Evolutionary conservation across 345 rosid species (phyloP).

Genomic region (Excoecaria agallocha): DNA sequence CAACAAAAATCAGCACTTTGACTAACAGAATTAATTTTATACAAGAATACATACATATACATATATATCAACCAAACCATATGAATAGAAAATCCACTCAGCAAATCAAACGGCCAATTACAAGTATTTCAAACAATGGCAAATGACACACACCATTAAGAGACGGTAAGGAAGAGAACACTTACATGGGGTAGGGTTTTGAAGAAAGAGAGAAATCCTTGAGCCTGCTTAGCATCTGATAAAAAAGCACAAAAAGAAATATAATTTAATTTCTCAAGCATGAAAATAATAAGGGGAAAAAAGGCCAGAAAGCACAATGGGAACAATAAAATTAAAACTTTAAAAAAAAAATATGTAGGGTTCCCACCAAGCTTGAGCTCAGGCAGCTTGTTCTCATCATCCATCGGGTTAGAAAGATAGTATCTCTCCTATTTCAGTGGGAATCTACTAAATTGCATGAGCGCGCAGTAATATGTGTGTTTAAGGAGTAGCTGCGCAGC

Average conservation of each 20-base stretch:
- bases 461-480: background rate
- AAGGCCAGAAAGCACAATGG: background rate
- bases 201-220: constrained; percentile 95
- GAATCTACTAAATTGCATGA: background rate
- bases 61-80: no score
- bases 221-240: constrained; percentile 89
- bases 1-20: background rate
- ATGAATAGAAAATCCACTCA: background rate
- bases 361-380: constrained; percentile 83
- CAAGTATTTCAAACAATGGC: background rate
- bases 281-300: constrained; percentile 1
- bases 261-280: constrained; percentile 19
- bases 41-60: background rate
- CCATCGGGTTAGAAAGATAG: constrained; percentile 40
- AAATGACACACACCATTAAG: background rate
- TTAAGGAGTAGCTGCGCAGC: background rate
- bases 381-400: constrained; percentile 65
- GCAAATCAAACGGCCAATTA: background rate
- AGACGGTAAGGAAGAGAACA: constrained; percentile 1
- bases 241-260: background rate
- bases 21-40: background rate
- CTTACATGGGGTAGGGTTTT: constrained; percentile 82
- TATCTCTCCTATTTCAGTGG: background rate
- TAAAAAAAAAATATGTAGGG: constrained; percentile 22
- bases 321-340: background rate